Percentiles rank a stretch among this genome's conserved stretches.
These are phyloP conservation scores for Solanum neorickii DNA, from an alignment of 257 asterid genomes.

Conservation along the genomic window DNA sequence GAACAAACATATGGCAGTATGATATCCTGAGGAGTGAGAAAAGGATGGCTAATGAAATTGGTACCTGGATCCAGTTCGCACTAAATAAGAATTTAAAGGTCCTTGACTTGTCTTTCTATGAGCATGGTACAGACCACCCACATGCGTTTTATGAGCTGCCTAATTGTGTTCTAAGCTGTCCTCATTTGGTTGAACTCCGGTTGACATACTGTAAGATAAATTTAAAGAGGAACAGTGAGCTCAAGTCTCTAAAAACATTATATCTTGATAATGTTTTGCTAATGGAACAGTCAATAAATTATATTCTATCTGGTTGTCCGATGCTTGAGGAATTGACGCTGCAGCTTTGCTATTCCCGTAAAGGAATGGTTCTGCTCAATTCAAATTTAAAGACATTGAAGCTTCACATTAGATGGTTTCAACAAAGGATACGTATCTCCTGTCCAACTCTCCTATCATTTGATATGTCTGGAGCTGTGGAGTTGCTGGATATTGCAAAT, in stretches of 20 bases:
- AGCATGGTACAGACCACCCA: neutral
- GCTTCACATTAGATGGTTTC: neutral
- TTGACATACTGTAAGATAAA: slow-evolving; percentile 12
- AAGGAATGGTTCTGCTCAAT: neutral
- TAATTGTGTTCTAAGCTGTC: slow-evolving; percentile 8
- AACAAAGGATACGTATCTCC: neutral
- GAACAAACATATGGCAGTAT: neutral
- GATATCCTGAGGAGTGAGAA: neutral
- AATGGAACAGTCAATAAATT: neutral
- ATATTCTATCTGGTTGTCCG: slow-evolving; percentile 14
- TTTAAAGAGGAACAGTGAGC: neutral
- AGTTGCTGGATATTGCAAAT: neutral
- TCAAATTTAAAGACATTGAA: slow-evolving; percentile 8
- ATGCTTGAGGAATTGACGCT: slow-evolving; percentile 13
- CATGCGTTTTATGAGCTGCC: slow-evolving; percentile 8
- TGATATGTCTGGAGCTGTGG: slow-evolving; percentile 2
- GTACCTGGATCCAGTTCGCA: slow-evolving; percentile 14
- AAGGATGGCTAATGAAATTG: neutral
- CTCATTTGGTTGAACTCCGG: slow-evolving; percentile 5
- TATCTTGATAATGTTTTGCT: neutral
- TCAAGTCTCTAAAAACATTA: slow-evolving; percentile 5
- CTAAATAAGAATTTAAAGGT: slow-evolving; percentile 15
- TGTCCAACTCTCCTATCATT: slow-evolving; percentile 9
- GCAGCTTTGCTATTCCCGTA: slow-evolving; percentile 4
- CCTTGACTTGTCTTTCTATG: slow-evolving; percentile 15